Base-by-base conservation (phyloP, 345 rosid genomes). In the Chamaenerion angustifolium region DNA sequence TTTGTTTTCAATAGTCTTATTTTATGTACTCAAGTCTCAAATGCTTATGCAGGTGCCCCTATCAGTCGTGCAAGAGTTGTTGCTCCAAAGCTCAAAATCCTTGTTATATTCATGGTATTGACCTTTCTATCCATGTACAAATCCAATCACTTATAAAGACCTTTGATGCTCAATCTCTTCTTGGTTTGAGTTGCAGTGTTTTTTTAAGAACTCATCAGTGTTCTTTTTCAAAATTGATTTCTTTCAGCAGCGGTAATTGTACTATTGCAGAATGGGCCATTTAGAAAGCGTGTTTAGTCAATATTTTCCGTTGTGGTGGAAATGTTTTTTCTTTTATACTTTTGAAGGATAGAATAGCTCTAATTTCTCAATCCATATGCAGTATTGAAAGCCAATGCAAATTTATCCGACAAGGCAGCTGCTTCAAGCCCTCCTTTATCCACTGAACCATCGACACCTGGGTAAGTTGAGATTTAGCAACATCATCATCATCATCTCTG, bases 61-160 rank as follows among this genome's bases (percentile, higher is more conserved):
- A 82, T 65, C 85, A 80, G 53, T 84, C 95, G 21, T 92, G 98
- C 77, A 92, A 92, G 70, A 83, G 86, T 68, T 88, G 98, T 56
- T 92, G 98, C 50, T 77, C 90, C 21, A 82, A 77, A 75, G 94
- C 98, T 1, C 93, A 88, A 65, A 92, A 92, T 58, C 96, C 94
- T 6, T 92, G 98, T 61, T 78, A 76, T 31, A 92, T 92, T 68
- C 98, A 92, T 35, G 98, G 98, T 92, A 82, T 6, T 18, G 14
- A 31, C 40, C 7, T 50, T 16, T 27, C 19, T 2, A 14, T 11
- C 17, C 40, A 2, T 50, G 54, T 21, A 21, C 25, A 31, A 25
- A 40, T 23, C 35, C 27, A 14, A n/a, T 18, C 11, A 19, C 14
- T 35, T 16, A 40, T 12, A 18, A 49, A n/a, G 8, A 25, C 16